These are phyloP conservation scores for Trichoderma brevicompactum DNA, from an alignment of 2,329 filamentous ascomycete genomes.

Conservation along the genomic window DNA sequence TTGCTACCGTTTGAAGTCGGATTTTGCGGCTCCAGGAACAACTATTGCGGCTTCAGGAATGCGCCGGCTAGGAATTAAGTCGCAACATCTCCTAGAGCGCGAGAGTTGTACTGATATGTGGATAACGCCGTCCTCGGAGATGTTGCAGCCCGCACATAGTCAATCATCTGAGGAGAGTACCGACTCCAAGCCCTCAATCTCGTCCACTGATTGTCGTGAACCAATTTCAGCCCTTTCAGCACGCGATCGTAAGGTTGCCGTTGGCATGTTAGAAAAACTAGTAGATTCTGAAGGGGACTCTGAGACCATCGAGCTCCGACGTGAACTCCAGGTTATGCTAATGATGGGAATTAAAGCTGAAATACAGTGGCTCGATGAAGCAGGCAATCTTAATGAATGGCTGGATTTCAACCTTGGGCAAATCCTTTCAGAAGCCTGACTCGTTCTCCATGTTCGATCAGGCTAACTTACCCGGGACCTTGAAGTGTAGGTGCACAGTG, in stretches of 20 bases:
- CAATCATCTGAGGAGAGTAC: conserved; percentile 25
- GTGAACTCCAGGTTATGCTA: conserved; percentile 73
- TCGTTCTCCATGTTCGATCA: neutral
- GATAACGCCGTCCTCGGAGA: neutral
- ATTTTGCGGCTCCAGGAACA: conserved; percentile 62
- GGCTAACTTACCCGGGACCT: conserved; percentile 6
- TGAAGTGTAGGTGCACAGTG: conserved; percentile 37
- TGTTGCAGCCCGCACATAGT: neutral
- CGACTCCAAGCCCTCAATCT: conserved; percentile 31
- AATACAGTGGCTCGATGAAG: conserved; percentile 70
- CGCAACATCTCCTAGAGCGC: conserved; percentile 45
- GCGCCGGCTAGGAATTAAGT: conserved; percentile 66
- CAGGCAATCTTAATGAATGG: conserved; percentile 56
- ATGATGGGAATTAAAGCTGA: conserved; percentile 76
- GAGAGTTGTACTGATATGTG: neutral
- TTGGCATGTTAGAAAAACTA: conserved; percentile 55
- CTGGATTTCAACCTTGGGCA: conserved; percentile 49
- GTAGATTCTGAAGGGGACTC: conserved; percentile 36
- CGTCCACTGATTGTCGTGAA: conserved; percentile 38
- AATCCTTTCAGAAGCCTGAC: conserved; percentile 14
- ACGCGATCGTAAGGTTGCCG: conserved; percentile 63
- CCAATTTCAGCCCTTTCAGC: conserved; percentile 49
- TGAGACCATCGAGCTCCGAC: conserved; percentile 47
- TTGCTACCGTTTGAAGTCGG: conserved; percentile 75
- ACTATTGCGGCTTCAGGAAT: conserved; percentile 55